Evolutionary conservation across 768 basidiomycete species (phyloP).

Genomic region (Serendipita indica): DNA sequence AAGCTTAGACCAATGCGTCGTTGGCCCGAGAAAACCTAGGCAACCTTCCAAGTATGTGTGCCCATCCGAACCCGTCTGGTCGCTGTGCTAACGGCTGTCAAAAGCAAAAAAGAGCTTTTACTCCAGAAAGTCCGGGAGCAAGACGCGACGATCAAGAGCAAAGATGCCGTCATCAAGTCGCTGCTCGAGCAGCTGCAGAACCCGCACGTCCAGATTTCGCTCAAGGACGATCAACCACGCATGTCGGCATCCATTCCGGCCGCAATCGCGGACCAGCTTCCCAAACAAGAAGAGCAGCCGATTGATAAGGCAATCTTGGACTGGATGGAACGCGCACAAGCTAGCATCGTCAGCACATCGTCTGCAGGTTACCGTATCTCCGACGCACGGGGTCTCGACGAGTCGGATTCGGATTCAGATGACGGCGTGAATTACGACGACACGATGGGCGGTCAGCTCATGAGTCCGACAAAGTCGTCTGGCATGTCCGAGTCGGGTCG

Average conservation of each 20-base stretch:
- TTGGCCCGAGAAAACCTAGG: conserved; percentile 5
- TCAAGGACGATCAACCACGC: background rate
- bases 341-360: conserved; percentile 49
- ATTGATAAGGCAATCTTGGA: conserved; percentile 10
- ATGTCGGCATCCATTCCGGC: conserved; percentile 65
- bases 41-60: background rate
- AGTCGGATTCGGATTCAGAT: conserved; percentile 5
- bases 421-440: conserved; percentile 25
- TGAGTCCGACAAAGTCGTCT: conserved; percentile 10
- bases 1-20: background rate
- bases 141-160: conserved; percentile 73
- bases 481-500: conserved; percentile 29
- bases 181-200: conserved; percentile 76
- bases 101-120: conserved; percentile 72
- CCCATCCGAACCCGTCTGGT: background rate
- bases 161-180: conserved; percentile 73
- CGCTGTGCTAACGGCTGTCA: background rate
- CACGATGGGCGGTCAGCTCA: background rate
- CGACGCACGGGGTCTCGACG: background rate
- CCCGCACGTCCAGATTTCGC: conserved; percentile 32
- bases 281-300: background rate
- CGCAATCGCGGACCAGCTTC: conserved; percentile 32
- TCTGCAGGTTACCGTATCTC: background rate
- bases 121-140: conserved; percentile 78
- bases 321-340: conserved; percentile 34